Percentiles rank a stretch among this genome's conserved stretches.
phyloP scores from a whole-genome alignment of 305 asterid species.

The Rubia peregrina region DNA sequence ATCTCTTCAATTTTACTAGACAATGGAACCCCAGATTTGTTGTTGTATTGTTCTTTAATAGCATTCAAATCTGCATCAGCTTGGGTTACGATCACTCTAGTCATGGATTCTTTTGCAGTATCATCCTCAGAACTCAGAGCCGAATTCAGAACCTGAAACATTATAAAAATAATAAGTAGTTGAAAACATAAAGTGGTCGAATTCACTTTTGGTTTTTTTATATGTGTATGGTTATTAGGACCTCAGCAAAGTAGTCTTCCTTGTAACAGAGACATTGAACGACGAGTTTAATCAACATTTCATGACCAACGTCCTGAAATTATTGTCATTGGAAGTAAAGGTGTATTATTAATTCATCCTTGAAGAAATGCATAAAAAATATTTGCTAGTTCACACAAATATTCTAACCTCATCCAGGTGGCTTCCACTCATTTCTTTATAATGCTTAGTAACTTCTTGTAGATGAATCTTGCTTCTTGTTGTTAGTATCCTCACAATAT shows the following conservation, averaged over 20 bases:
- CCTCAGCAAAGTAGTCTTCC: conserved; percentile 54
- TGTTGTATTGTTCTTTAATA: conserved; percentile 48
- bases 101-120: conserved; percentile 45
- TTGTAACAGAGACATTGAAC: conserved; percentile 68
- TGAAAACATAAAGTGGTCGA: neutral
- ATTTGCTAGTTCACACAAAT: neutral
- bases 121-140: conserved; percentile 50
- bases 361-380: neutral
- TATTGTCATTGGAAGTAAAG: neutral
- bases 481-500: conserved; percentile 51
- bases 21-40: conserved; percentile 35
- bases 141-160: conserved; percentile 38
- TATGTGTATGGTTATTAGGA: conserved; percentile 3
- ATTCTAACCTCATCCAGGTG: conserved; percentile 53
- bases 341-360: neutral
- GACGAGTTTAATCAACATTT: conserved; percentile 30
- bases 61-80: conserved; percentile 69
- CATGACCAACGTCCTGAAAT: conserved; percentile 45
- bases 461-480: conserved; percentile 73
- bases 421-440: conserved; percentile 54
- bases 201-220: neutral
- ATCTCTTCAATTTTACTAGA: conserved; percentile 45
- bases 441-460: conserved; percentile 41
- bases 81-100: conserved; percentile 58
- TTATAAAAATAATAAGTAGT: neutral